Conservation (phyloP, 176 grass and related monocot species). For the Carex pumila region DNA sequence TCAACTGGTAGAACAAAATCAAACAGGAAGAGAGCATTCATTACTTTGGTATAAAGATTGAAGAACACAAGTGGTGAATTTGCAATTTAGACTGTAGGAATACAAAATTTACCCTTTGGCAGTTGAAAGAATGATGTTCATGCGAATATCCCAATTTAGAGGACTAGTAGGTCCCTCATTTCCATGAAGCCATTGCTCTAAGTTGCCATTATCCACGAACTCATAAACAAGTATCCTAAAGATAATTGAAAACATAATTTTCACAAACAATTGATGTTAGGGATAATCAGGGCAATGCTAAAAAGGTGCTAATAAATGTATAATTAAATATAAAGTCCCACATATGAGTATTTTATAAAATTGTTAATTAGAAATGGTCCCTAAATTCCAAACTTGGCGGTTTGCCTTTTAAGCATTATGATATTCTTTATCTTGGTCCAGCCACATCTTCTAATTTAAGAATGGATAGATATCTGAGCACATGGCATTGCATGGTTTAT, state of each 20-base stretch:
- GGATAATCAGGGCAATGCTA: neutral
- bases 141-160: slow-evolving; percentile 68
- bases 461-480: neutral
- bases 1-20: neutral
- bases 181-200: slow-evolving; percentile 90
- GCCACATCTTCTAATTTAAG: neutral
- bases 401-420: neutral
- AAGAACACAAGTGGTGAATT: neutral
- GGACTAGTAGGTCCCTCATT: slow-evolving; percentile 51
- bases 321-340: neutral
- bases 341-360: neutral
- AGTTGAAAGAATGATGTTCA: slow-evolving; percentile 65
- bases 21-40: neutral
- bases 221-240: slow-evolving; percentile 87
- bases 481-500: neutral
- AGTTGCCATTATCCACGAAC: slow-evolving; percentile 77
- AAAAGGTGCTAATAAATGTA: neutral
- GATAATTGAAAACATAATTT: neutral
- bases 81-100: neutral
- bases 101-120: slow-evolving; percentile 57
- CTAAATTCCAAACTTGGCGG: neutral
- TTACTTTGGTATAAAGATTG: neutral
- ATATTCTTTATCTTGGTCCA: neutral
- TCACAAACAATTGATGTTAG: neutral
- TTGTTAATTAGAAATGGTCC: neutral